Base-by-base conservation (phyloP, 768 basidiomycete genomes). In the Fomitopsis serialis region DNA sequence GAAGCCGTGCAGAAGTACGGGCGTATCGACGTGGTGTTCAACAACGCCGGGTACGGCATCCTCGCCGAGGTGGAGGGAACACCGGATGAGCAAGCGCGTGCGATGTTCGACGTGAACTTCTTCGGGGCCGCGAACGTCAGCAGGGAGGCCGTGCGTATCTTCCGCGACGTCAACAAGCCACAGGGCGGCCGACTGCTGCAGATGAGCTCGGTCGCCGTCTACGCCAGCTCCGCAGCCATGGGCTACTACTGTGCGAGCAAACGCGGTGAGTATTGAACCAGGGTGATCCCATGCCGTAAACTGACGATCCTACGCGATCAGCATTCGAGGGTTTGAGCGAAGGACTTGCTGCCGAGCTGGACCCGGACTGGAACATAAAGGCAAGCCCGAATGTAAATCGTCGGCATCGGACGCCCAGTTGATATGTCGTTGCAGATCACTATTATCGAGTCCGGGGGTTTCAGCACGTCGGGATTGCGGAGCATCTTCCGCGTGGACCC, bases 151-250 rank as follows among this genome's bases (percentile, higher is more conserved):
- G 60, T 74, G 27, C 49, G 54, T 44, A 63, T 64, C 51, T 68
- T 74, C 54, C 63, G 72, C 32, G 72, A 74, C 13, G 61, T 65
- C 1, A n/a, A n/a, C n/a, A 50, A 19, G 2, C 57, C 55, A 3
- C 17, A 19, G 17, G 63, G 63, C 2, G 77, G 75, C 8, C 63
- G 61, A 21, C 59, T 78, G 21, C 54, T 78, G 17, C 72, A 74
- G 44, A 60, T 68, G 47, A 69, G 68, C 36, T 70, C 71, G 24
- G 45, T 50, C 53, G 53, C 57, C 49, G 69, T 68, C 40, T n/a
- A 69, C 22, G 52, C 40, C 23, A 42, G 10, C 58, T 58, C 3
- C 59, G 54, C 0, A 32, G 40, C n/a, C n/a, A n/a, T n/a, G 29
- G 55, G 45, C 24, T 60, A 60, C 50, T 71, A 55, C 52, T 61